These are phyloP conservation scores for Clarireedia sp. DNA, from an alignment of 2,329 filamentous ascomycete genomes.

Conservation along the genomic window DNA sequence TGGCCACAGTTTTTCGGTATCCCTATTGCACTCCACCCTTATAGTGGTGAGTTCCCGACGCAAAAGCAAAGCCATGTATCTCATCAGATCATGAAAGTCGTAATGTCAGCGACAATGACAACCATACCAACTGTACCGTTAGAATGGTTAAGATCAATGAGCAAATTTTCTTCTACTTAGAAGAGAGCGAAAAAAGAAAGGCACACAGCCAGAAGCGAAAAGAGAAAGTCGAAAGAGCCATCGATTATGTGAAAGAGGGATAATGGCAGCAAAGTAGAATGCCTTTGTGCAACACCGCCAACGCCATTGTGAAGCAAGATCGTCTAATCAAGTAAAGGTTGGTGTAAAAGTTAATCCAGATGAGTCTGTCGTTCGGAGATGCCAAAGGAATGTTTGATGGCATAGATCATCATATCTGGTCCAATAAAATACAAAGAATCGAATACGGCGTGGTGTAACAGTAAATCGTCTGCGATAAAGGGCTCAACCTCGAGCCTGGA, in stretches of 20 bases:
- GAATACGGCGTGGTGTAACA: constrained; percentile 13
- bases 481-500: constrained; percentile 23
- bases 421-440: constrained; percentile 29
- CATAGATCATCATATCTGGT: constrained; percentile 18
- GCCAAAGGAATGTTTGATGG: constrained; percentile 18
- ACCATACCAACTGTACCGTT: background rate
- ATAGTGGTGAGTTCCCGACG: background rate
- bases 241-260: constrained; percentile 5
- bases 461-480: background rate
- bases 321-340: constrained; percentile 17
- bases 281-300: constrained; percentile 16
- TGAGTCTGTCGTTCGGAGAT: constrained; percentile 17
- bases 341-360: constrained; percentile 20
- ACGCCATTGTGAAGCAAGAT: constrained; percentile 13
- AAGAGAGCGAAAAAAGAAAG: constrained; percentile 4
- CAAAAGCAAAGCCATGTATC: constrained; percentile 1
- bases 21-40: background rate
- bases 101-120: constrained; percentile 3
- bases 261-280: constrained; percentile 12
- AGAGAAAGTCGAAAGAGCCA: constrained; percentile 1
- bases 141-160: constrained; percentile 1
- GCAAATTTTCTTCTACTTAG: constrained; percentile 1
- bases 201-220: background rate
- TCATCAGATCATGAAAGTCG: constrained; percentile 11
- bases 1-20: background rate